Conservation (phyloP, 2,329 filamentous ascomycete species). For the Parafenestella ontariensis region DNA sequence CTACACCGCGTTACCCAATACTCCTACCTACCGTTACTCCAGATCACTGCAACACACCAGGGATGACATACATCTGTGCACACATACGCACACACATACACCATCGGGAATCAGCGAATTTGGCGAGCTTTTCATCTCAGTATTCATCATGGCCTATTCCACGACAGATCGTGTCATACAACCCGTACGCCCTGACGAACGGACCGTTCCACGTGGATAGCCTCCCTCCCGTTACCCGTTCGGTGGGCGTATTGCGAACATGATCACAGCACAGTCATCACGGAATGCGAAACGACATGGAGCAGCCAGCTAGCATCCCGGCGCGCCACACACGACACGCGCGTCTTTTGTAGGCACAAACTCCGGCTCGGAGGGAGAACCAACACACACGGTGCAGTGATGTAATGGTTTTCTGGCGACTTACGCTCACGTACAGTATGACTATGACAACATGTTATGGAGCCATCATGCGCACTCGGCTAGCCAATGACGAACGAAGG, state of each 20-base stretch:
- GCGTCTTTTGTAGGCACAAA: no score
- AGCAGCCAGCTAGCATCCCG: neutral
- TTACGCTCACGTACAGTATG: no score
- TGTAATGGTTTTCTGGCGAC: neutral
- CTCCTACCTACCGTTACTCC: neutral
- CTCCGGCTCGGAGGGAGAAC: no score
- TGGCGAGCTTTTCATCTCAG: neutral
- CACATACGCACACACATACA: neutral
- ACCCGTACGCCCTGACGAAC: neutral
- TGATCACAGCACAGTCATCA: neutral
- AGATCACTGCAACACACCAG: neutral
- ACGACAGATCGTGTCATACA: neutral
- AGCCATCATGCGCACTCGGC: no score
- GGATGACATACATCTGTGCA: neutral
- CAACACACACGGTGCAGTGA: neutral
- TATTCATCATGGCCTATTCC: neutral
- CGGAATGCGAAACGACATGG: neutral
- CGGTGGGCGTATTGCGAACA: neutral
- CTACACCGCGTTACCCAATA: constrained; percentile 5
- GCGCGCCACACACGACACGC: neutral
- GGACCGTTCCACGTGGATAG: neutral
- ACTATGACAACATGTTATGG: no score
- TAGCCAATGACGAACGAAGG: no score
- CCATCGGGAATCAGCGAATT: neutral
- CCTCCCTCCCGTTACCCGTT: neutral